Evolutionary conservation across 1,139 yeast genomes (phyloP), one percentile per base, ranked within the genome.

Genomic region (Diutina ranongensis): DNA sequence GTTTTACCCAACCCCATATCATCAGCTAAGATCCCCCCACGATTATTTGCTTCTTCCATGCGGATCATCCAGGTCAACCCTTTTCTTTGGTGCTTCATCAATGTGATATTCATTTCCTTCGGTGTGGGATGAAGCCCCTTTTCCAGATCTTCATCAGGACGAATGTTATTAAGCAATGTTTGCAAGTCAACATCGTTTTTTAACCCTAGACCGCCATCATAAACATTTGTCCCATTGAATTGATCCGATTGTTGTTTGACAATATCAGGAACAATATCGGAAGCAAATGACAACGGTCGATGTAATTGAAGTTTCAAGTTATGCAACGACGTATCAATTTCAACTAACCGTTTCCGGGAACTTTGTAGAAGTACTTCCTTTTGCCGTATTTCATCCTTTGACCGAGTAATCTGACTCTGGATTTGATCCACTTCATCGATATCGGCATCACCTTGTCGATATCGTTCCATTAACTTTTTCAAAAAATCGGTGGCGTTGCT

Each of bases 1-100:
- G 97, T 88, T 60, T 88, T 89, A 50, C 96, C 97, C 31, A 88
- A 66, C 31, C 96, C 97, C 97, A 88, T 88, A 64, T 85, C 96
- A 63, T 88, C 97, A 0, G 95, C 95, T 36, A 88, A 64, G 28
- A 88, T 72, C 2, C 96, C 95, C 25, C 97, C 97, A 50, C 72
- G 72, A 2, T 68, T 63, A 28, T 58, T 62, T 2, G 72, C 62
- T n/a, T 68, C 64, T 54, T 87, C 96, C 71, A 76, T 79, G 35
- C 81, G 70, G 44, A 74, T 56, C 53, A 92, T 64, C 97, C 97
- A 92, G 3, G 81, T 73, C 27, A 92, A 68, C 1, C 97, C 97
- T 50, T 82, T 68, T 47, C 87, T 71, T 63, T 92, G 98, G 65
- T 92, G 97, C 52, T 81, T 85, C 59, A 88, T 63, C 22, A 87